Conservation (phyloP, 2,329 filamentous ascomycete genomes). For the Alternaria novae-zelandiae region DNA sequence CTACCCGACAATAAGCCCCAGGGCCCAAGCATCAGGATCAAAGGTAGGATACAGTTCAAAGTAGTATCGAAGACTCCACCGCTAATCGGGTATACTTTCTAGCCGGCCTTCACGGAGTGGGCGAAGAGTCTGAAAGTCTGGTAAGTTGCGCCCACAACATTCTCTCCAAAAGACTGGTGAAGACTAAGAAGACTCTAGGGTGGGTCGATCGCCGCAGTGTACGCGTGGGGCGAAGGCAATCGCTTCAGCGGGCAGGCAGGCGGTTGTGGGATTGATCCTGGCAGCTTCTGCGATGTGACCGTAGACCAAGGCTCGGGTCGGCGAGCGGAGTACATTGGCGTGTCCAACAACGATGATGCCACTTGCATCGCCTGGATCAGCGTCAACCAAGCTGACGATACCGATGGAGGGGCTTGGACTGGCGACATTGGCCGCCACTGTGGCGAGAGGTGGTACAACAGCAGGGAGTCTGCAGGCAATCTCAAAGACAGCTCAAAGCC, state of each 20-base stretch:
- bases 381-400: slow-evolving; percentile 6
- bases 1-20: not conserved
- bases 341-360: not conserved
- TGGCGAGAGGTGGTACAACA: slow-evolving; percentile 13
- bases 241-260: not conserved
- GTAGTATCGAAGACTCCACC: not conserved
- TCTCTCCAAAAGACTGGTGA: not conserved
- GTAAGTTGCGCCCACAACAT: not conserved
- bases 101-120: not conserved
- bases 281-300: not conserved
- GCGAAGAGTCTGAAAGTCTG: not conserved
- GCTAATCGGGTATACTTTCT: not conserved
- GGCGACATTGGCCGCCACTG: slow-evolving; percentile 14
- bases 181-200: not conserved
- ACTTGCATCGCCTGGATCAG: slow-evolving; percentile 16
- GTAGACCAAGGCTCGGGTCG: not conserved
- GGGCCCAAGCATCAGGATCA: not conserved
- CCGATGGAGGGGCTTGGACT: slow-evolving; percentile 12
- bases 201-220: not conserved
- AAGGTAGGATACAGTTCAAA: not conserved
- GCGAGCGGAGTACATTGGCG: not conserved
- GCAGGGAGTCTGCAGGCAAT: slow-evolving; percentile 3
- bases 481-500: not conserved
- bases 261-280: not conserved
- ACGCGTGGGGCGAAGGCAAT: not conserved